Evolutionary conservation across 2,329 filamentous ascomycete species (phyloP).

Genomic region (Botrytis byssoidea): DNA sequence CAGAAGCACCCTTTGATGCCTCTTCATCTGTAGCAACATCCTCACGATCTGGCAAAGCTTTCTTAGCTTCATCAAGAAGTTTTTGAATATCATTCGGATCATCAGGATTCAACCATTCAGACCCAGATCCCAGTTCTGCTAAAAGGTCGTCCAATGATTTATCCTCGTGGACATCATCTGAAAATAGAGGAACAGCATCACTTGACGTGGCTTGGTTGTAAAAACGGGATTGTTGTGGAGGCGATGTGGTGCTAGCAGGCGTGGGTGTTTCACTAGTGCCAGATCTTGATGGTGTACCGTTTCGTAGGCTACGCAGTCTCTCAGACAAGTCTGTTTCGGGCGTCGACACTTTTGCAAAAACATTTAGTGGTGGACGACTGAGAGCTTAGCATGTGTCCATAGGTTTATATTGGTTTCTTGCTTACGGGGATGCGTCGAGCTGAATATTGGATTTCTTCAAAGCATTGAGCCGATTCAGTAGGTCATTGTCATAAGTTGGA

Average conservation of each 20-base stretch:
- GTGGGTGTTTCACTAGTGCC: slow-evolving; percentile 22
- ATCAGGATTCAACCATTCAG: slow-evolving; percentile 36
- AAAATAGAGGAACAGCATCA: slow-evolving; percentile 23
- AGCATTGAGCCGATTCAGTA: slow-evolving; percentile 37
- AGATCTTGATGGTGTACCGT: slow-evolving; percentile 29
- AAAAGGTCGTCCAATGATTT: slow-evolving; percentile 37
- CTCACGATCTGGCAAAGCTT: slow-evolving; percentile 26
- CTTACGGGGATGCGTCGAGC: slow-evolving; percentile 33
- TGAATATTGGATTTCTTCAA: slow-evolving; percentile 37
- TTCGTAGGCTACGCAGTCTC: slow-evolving; percentile 35
- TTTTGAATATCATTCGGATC: slow-evolving; percentile 36
- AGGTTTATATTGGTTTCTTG: not conserved
- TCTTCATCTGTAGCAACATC: not conserved
- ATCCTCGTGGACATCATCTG: slow-evolving; percentile 29
- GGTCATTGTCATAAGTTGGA: slow-evolving; percentile 35
- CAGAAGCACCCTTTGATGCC: not conserved
- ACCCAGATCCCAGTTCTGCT: slow-evolving; percentile 34
- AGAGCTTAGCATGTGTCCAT: slow-evolving; percentile 28
- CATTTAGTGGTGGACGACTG: slow-evolving; percentile 23
- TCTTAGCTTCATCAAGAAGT: slow-evolving; percentile 34
- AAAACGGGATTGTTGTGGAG: slow-evolving; percentile 5
- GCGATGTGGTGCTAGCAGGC: slow-evolving; percentile 2
- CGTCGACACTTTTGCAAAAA: slow-evolving; percentile 23
- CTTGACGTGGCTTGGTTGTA: not conserved
- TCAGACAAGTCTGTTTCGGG: slow-evolving; percentile 35